A percentile compares a stretch with the other conserved stretches of the same genome.
phyloP scores from a whole-genome alignment of 768 basidiomycete species.

The Mrakia gelida region DNA sequence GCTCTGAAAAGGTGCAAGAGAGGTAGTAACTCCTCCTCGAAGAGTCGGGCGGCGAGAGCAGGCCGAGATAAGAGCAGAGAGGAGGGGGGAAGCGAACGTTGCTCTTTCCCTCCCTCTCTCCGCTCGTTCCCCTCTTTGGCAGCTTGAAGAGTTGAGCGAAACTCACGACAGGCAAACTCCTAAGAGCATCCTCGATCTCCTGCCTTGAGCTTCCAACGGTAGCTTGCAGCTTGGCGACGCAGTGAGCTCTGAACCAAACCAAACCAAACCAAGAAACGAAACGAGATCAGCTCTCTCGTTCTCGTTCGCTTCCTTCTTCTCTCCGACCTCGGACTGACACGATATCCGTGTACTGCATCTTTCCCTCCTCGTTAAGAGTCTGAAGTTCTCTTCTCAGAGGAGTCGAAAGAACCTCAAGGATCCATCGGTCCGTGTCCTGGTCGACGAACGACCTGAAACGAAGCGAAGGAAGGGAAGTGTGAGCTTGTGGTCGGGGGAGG shows the following conservation, averaged over 20 bases:
- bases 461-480: slow-evolving; percentile 4
- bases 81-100: background rate
- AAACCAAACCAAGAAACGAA: slow-evolving; percentile 37
- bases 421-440: slow-evolving; percentile 93
- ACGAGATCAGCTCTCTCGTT: background rate
- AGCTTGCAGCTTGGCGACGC: slow-evolving; percentile 64
- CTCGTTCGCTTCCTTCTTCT: background rate
- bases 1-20: background rate
- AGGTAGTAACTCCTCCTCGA: background rate
- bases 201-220: slow-evolving; percentile 61
- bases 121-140: background rate
- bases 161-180: slow-evolving; percentile 80
- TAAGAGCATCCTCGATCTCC: slow-evolving; percentile 72
- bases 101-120: background rate
- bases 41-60: background rate
- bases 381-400: slow-evolving; percentile 80
- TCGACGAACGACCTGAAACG: slow-evolving; percentile 56
- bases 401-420: slow-evolving; percentile 67
- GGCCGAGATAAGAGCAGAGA: background rate
- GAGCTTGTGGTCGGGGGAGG: background rate
- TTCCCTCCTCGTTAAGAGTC: slow-evolving; percentile 53
- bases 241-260: slow-evolving; percentile 60
- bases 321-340: slow-evolving; percentile 58
- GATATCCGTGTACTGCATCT: slow-evolving; percentile 85
- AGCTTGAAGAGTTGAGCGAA: background rate